Base-by-base conservation (phyloP, 2,329 filamentous ascomycete genomes). In the Hysterium pulicare region DNA sequence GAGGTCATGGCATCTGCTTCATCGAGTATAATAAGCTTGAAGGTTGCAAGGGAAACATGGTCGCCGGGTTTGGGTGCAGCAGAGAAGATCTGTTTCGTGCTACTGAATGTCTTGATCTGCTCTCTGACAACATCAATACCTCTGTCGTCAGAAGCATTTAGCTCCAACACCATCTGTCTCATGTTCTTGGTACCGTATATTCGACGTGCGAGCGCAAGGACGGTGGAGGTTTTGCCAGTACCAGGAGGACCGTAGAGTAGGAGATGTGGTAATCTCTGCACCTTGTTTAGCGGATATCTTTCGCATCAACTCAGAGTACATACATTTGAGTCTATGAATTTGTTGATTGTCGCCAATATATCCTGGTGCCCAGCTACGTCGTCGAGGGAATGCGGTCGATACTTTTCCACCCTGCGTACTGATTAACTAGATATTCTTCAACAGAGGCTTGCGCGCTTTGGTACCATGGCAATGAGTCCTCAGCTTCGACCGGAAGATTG, bases 1-100 rank as follows among this genome's bases (percentile, higher is more conserved):
- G 88, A 86, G n/a, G 93, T 98, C 93, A 98, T 98, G 41, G 93
- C 93, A 66, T 98, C 93, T n/a, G 93, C 93, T 73, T 98, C 93
- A 67, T 98, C 93, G 4, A 98, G 81, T 42, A 98, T 88, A 62
- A 98, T 97, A 54, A 98, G 82, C 73, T 98, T 98, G 75, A 86
- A 98, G 3, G 80, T 80, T 0, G 87, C 88, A 20, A 91, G 70
- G 23, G 68, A 66, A 10, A 68, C 71, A 59, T 17, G 64, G 10
- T 77, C 70, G 32, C 67, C 61, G 5, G 75, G 59, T 24, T 70
- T 70, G 2, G 77, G 71, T 6, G 75, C 74, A 32, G 78, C 74
- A n/a, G 79, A 81, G 72, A 98, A 98, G 58, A 98, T 98, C 64
- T 98, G 93, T 69, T 95, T 96, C 6, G 93, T 98, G 55, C 87